A percentile compares a stretch with the other conserved stretches of the same genome.
Conservation (phyloP, 1,284 basidiomycete species). For the Amylostereum areolatum region DNA sequence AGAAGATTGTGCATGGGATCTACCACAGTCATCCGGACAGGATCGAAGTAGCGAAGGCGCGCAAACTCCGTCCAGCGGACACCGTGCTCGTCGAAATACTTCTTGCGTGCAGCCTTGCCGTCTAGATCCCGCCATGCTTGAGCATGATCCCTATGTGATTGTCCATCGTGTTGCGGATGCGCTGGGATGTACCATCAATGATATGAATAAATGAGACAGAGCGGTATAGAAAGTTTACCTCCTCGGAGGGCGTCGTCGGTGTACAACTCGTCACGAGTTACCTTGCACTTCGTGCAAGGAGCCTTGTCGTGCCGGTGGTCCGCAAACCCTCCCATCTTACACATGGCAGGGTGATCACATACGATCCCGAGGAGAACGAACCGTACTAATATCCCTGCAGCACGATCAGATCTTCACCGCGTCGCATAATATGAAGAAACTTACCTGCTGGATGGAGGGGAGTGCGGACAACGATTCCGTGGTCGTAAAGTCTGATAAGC, state of each 20-base stretch:
- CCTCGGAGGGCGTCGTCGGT: too few species aligned
- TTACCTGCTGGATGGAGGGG: conserved; percentile 13
- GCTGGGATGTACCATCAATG: background rate
- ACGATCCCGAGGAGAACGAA: conserved; percentile 20
- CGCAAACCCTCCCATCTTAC: conserved; percentile 23
- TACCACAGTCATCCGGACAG: conserved; percentile 8
- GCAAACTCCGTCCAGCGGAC: conserved; percentile 11
- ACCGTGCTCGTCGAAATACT: conserved; percentile 6
- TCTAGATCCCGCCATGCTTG: background rate
- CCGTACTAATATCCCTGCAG: conserved; percentile 17
- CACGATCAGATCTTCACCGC: background rate
- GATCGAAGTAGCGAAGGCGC: conserved; percentile 13
- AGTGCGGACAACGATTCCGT: conserved; percentile 14
- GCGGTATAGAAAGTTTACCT: background rate
- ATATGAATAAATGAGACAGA: background rate
- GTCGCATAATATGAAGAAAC: background rate
- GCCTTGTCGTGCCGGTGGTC: conserved; percentile 17
- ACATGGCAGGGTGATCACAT: conserved; percentile 28
- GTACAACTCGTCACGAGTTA: conserved; percentile 2
- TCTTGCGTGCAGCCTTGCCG: background rate
- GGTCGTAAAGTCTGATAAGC: conserved; percentile 16
- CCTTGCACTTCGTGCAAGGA: conserved; percentile 21
- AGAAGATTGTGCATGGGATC: conserved; percentile 17
- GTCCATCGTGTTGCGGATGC: background rate
- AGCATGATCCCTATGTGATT: background rate